Conservation (phyloP, 495 filamentous ascomycete species). For the Eremomyces bilateralis region DNA sequence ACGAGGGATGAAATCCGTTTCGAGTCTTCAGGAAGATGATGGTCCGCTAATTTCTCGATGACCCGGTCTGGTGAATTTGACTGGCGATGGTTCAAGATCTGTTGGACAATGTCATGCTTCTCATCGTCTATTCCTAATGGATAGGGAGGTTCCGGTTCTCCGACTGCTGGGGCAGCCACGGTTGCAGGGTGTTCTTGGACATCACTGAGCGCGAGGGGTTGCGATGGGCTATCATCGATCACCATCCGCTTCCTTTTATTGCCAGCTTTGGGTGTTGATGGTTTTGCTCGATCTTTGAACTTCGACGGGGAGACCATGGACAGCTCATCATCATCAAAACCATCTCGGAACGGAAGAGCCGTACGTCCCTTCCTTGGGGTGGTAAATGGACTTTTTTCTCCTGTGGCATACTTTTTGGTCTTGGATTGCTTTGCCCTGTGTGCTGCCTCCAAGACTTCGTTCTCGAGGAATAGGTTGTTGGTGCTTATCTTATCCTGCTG, state of each 20-base stretch:
- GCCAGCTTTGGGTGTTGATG: slow-evolving; percentile 33
- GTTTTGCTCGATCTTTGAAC: slow-evolving; percentile 25
- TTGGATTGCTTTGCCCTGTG: slow-evolving; percentile 22
- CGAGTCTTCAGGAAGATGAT: slow-evolving; percentile 30
- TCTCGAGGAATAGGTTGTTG: slow-evolving; percentile 40
- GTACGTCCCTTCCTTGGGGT: slow-evolving; percentile 37
- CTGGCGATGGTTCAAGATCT: slow-evolving; percentile 33
- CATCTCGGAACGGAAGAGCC: slow-evolving; percentile 37
- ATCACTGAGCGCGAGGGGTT: slow-evolving; percentile 28
- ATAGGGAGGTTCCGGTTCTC: no score
- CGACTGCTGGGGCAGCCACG: slow-evolving; percentile 11
- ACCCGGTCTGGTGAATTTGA: slow-evolving; percentile 25
- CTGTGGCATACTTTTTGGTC: slow-evolving; percentile 1
- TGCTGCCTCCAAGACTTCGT: slow-evolving; percentile 37
- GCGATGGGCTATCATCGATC: slow-evolving; percentile 31
- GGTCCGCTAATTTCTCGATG: slow-evolving; percentile 76
- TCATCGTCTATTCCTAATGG: slow-evolving; percentile 14
- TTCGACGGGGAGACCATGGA: slow-evolving; percentile 34
- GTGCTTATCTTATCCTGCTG: slow-evolving; percentile 39
- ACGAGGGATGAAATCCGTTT: slow-evolving; percentile 34
- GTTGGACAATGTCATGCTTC: slow-evolving; percentile 30
- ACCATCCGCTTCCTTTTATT: slow-evolving; percentile 40
- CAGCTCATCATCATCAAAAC: slow-evolving; percentile 54
- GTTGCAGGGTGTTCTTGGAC: slow-evolving; percentile 14
- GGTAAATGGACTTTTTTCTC: slow-evolving; percentile 13